Evolutionary conservation across 495 filamentous ascomycete species (phyloP), one percentile per base, ranked within the genome.

Genomic region (Annulohypoxylon moriforme): DNA sequence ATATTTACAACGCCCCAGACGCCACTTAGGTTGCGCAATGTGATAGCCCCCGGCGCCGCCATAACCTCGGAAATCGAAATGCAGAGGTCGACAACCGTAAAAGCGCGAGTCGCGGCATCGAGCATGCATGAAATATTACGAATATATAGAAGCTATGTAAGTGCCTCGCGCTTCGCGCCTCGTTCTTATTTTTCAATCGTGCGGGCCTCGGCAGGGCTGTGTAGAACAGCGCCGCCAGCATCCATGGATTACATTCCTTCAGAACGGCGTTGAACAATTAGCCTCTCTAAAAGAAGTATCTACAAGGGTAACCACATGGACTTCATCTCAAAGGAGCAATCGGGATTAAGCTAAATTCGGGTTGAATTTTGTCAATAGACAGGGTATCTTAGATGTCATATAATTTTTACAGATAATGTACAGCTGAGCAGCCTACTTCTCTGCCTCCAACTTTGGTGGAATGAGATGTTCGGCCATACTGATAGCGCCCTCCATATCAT

Each of bases 401-500:
- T 62, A 33, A 50, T 47, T 58, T 29, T 2, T 64, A 68, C 47
- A 70, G 40, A 6, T 61, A 31, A 38, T 61, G 31, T 65, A 64
- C 38, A 68, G 55, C 29, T 13, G 3, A 31, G 9, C 8, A 11
- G 6, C 46, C 40, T 64, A 71, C 49, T 72, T 72, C 70, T 85
- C 83, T 0, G 83, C 73, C 75, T 86, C 85, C 64, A 87, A 81
- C 14, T 80, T 82, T 55, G 76, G 69, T 0, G 87, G 83, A 20
- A 90, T 83, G 70, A 97, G 80, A 31, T 85, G 88, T 44, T 92
- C 89, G 1, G 90, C 91, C 89, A 92, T 93, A 3, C 81, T 83
- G 69, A 98, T 93, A 18, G 96, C 96, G 1, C 93, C 93, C 67
- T 94, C 87, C 85, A 95, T 91, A 72, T 96, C 85, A 47, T 89